Evolutionary conservation across 1,139 yeast species (phyloP).

Genomic region (Pichia sp.): DNA sequence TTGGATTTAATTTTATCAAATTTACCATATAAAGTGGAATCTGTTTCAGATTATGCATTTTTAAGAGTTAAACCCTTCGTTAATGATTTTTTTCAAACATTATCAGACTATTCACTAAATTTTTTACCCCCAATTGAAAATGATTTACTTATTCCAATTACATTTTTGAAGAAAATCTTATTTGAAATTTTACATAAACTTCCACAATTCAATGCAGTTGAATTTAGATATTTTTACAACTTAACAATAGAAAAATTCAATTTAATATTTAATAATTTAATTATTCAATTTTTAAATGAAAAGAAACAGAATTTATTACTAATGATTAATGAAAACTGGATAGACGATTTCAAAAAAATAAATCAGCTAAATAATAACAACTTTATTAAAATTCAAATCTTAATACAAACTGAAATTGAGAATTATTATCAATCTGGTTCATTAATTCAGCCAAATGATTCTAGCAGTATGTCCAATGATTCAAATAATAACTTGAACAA

Average conservation of each 20-base stretch:
- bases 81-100: slow-evolving; percentile 67
- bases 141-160: slow-evolving; percentile 50
- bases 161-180: slow-evolving; percentile 56
- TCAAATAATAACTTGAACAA: slow-evolving; percentile 1
- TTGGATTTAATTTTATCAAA: slow-evolving; percentile 40
- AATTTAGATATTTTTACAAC: slow-evolving; percentile 65
- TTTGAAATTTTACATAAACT: slow-evolving; percentile 58
- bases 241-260: slow-evolving; percentile 78
- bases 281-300: slow-evolving; percentile 41
- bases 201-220: slow-evolving; percentile 66
- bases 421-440: slow-evolving; percentile 20
- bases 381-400: slow-evolving; percentile 42
- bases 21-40: slow-evolving; percentile 72
- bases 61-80: slow-evolving; percentile 69
- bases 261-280: slow-evolving; percentile 64
- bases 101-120: slow-evolving; percentile 72
- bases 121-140: slow-evolving; percentile 74
- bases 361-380: slow-evolving; percentile 50
- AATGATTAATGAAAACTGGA: slow-evolving; percentile 46
- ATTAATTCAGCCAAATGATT: slow-evolving; percentile 12
- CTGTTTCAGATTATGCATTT: slow-evolving; percentile 78
- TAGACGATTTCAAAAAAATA: slow-evolving; percentile 50
- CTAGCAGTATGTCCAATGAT: slow-evolving; percentile 10
- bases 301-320: slow-evolving; percentile 34
- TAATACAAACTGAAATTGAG: slow-evolving; percentile 36